A percentile compares a stretch with the other conserved stretches of the same genome.
These are phyloP conservation scores for Asclepias syriaca DNA, from an alignment of 257 asterid genomes.

Conservation along the genomic window DNA sequence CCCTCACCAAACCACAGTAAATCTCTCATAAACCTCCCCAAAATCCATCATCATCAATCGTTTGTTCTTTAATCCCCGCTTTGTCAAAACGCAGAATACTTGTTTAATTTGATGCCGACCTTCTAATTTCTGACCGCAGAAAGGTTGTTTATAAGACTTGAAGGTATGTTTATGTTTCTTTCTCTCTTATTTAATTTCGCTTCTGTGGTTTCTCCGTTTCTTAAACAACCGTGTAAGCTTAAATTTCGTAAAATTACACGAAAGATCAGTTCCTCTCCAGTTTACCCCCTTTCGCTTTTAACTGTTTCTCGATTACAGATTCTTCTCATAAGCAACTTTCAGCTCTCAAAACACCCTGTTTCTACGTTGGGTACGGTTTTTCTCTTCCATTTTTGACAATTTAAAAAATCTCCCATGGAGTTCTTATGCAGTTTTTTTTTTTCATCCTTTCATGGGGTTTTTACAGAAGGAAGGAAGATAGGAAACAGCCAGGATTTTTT, in stretches of 20 bases:
- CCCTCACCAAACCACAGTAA: conserved; percentile 4
- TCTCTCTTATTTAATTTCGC: neutral
- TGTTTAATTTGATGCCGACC: neutral
- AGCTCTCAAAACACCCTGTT: conserved; percentile 22
- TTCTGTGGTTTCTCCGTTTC: neutral
- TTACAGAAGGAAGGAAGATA: conserved; percentile 14
- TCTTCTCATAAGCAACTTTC: conserved; percentile 16
- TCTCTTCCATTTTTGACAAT: neutral
- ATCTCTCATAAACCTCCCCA: conserved; percentile 5
- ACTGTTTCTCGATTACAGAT: neutral
- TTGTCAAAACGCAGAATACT: conserved; percentile 7
- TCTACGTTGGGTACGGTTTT: neutral
- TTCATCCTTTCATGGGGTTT: neutral
- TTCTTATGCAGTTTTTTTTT: neutral
- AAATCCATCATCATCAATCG: neutral
- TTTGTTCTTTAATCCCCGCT: neutral
- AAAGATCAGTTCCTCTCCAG: conserved; percentile 2
- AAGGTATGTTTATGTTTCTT: conserved; percentile 21
- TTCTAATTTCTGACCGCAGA: neutral
- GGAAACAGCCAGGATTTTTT: conserved; percentile 13
- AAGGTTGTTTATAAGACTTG: conserved; percentile 9
- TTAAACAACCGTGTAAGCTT: neutral
- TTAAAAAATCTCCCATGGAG: neutral
- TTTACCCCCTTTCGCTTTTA: neutral
- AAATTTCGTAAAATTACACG: neutral